Evolutionary conservation across 106 monocot species (phyloP), one percentile per base, ranked within the genome.

Genomic region (Platanthera zijinensis): DNA sequence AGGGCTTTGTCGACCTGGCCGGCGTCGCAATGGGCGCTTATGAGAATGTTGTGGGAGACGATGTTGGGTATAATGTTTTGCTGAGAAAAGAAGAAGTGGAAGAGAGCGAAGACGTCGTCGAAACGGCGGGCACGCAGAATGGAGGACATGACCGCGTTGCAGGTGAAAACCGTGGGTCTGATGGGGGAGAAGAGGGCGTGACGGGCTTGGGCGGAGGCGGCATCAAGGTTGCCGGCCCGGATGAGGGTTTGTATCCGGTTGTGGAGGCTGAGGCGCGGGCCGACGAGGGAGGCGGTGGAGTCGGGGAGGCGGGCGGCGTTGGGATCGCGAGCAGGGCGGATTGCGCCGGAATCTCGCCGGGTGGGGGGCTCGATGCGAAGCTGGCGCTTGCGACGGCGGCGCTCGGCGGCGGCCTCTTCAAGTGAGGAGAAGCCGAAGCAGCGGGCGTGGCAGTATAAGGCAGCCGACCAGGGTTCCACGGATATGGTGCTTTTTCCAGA

Each of bases 161-260:
- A 95, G 84, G 94, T 91, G 87, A 95, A 95, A 18, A 95, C 94
- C 13, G 94, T 95, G 69, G 94, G 94, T 4, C 91, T 82, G 51
- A 75, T 72, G 48, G 77, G 74, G 62, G 87, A 87, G 80, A 87
- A 87, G 28, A 95, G 81, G n/a, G 94, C 87, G 66, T 87, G 84
- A 72, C 91, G 87, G 48, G 91, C 91, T 78, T 69, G 53, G 72
- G 49, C 73, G 87, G 89, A 62, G 89, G 72, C 94, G 56, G 78
- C 50, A 57, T 91, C 91, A 74, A 95, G 94, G 21, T 91, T 85
- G 28, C 91, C 89, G 39, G 85, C 79, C 39, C 94, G 94, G 76
- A 95, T 85, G 32, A 89, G 84, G 75, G 89, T 84, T 71, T 95
- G 94, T 39, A 95, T 83, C 76, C 89, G 86, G 78, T 94, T 94